These are phyloP conservation scores for Musa balbisiana DNA, from an alignment of 202 grass and related monocot genomes.

Conservation along the genomic window DNA sequence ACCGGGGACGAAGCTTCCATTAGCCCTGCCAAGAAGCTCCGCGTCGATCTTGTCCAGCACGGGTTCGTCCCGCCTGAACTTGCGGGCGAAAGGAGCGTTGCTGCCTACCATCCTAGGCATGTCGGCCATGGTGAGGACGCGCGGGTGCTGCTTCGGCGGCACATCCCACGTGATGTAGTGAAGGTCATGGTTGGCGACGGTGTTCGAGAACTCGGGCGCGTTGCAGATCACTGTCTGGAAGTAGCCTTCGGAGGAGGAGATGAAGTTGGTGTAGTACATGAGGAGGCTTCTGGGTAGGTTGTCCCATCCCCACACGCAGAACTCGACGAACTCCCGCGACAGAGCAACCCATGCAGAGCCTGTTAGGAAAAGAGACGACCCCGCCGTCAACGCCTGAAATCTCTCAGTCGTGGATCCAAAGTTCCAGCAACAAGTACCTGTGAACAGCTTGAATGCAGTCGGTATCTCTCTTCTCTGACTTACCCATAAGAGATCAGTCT, in stretches of 20 bases:
- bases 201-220: constrained; percentile 46
- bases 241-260: constrained; percentile 89
- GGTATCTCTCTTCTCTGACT: constrained; percentile 39
- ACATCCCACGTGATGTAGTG: constrained; percentile 92
- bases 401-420: neutral
- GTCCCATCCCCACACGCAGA: constrained; percentile 90
- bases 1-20: constrained; percentile 37
- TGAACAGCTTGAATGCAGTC: constrained; percentile 66
- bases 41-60: constrained; percentile 59
- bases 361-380: neutral
- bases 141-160: constrained; percentile 88
- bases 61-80: constrained; percentile 49
- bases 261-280: constrained; percentile 98
- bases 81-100: constrained; percentile 70
- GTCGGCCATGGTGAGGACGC: constrained; percentile 45
- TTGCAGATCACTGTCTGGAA: constrained; percentile 94
- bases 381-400: no score
- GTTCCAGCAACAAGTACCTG: constrained; percentile 27
- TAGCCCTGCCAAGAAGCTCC: constrained; percentile 32
- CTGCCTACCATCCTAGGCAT: constrained; percentile 43
- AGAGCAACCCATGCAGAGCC: constrained; percentile 83
- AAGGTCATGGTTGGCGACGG: constrained; percentile 80
- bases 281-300: constrained; percentile 80
- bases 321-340: constrained; percentile 62
- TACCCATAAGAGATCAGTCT: constrained; percentile 52